Base-by-base conservation (phyloP, 441 rosid genomes). In the Bruguiera hainesii region DNA sequence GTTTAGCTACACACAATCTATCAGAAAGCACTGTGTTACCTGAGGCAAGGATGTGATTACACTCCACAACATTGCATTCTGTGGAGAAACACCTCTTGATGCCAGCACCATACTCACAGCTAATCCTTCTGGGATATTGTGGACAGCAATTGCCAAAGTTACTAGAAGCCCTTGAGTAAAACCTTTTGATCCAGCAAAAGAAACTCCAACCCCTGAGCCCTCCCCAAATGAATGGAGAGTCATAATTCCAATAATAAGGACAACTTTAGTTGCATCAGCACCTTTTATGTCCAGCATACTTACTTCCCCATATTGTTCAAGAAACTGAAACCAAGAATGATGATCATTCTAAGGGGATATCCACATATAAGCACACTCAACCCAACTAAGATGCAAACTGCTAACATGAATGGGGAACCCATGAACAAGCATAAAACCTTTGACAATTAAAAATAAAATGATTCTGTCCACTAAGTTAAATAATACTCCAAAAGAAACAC, bases 41-140 rank as follows among this genome's bases (percentile, higher is more conserved):
- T 92, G 98, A 42, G 98, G 98, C 69, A 96, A 83, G 71, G 99
- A 96, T 66, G 99, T 96, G 72, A 93, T 89, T 61, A 96, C 81
- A 80, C 98, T 96, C 98, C 99, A 96, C 65, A 96, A 75, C 99
- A 96, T 96, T 60, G 98, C 99, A 81, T 96, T 96, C 65, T 96
- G 97, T 4, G 98, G 97, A 78, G 99, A 93, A 74, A 96, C 97
- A 72, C 99, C 99, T 71, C 96, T 85, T 70, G 98, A 96, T 39
- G 98, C 87, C 73, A 96, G 96, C 60, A 96, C 93, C 96, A 88
- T 96, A 79, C 99, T 96, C 75, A 96, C 96, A 69, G 99, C 99
- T 70, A 93, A 81, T 49, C 99, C 98, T 81, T 96, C 98, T 0
- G 97, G 98, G 74, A 96, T 90, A 67, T 96, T 96, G 79, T 93